Base-by-base conservation (phyloP, 2,329 filamentous ascomycete species). In the Botryotinia convoluta region DNA sequence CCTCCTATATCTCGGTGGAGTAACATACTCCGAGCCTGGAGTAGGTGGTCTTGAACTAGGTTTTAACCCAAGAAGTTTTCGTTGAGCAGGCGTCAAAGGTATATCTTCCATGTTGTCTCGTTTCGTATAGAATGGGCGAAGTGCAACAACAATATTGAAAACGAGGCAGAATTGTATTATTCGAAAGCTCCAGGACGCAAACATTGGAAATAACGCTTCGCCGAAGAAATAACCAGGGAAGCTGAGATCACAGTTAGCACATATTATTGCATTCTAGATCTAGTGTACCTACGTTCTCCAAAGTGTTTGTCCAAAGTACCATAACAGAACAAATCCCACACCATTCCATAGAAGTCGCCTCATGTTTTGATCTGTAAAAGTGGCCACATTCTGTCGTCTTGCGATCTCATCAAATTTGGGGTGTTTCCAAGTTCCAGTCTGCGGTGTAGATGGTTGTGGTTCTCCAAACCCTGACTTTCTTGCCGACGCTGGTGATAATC, bases 391-490 rank as follows among this genome's bases (percentile, higher is more conserved):
- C 80, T 94, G 93, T 69, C 96, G 90, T 75, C 88, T 88, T 26
- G 92, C 90, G 81, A 99, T 97, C 83, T 98, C 95, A 79, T 94
- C 88, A 76, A 98, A 87, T 76, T 92, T 90, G 48, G 96, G 96
- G 82, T 99, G 96, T 80, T 91, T 89, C 95, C 96, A 99, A 80
- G 91, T 93, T 72, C 95, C 95, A 10, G 93, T 79, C 14, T 71
- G 67, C 26, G 72, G 72, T 26, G 72, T 73, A 22, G 64, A 68
- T 26, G 54, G 71, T 18, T 68, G 71, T 42, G 42, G 42, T 54
- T 51, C 37, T 26, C 54, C 54, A 39, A 72, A 42, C 16, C 54
- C 57, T 35, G 54, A 69, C 51, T 69, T 72, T 61, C 54, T 44
- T 12, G 54, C 59, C 18, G 71, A 69, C 20, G 65, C 57, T 35